Conservation (phyloP, 2,329 filamentous ascomycete genomes). For the Fusarium lateritium region DNA sequence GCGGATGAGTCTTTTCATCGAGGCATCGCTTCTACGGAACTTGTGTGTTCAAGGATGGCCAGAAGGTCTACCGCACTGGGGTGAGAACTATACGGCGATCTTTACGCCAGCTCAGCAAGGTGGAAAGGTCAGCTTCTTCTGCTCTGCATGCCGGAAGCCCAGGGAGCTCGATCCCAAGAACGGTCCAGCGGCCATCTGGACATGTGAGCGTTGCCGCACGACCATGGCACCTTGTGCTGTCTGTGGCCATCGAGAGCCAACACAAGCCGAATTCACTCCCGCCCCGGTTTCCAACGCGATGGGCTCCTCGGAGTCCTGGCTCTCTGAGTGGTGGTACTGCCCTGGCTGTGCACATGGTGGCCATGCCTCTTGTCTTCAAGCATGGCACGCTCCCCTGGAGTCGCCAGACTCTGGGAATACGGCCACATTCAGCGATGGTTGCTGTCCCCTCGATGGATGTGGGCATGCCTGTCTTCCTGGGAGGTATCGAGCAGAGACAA, state of each 20-base stretch:
- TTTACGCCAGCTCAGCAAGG: constrained; percentile 69
- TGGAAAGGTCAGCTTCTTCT: constrained; percentile 68
- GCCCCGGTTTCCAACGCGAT: constrained; percentile 50
- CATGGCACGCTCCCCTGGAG: constrained; percentile 66
- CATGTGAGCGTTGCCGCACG: constrained; percentile 69
- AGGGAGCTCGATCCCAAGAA: constrained; percentile 65
- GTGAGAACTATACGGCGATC: constrained; percentile 68
- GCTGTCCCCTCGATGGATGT: constrained; percentile 76
- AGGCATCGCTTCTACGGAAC: constrained; percentile 73
- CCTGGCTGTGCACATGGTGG: constrained; percentile 74
- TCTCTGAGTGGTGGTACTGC: constrained; percentile 74
- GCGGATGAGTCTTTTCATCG: constrained; percentile 71
- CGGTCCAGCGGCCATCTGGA: constrained; percentile 65
- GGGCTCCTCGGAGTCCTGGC: constrained; percentile 45
- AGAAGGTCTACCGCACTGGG: constrained; percentile 65
- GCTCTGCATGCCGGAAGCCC: constrained; percentile 70
- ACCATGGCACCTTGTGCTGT: constrained; percentile 71
- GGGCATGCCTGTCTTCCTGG: constrained; percentile 75
- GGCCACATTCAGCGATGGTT: constrained; percentile 65
- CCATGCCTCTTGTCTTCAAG: constrained; percentile 71
- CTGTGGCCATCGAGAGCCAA: constrained; percentile 68
- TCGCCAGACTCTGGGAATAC: constrained; percentile 36
- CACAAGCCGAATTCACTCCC: constrained; percentile 59
- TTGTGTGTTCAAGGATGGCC: constrained; percentile 72
- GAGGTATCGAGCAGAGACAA: constrained; percentile 65